A percentile compares a stretch with the other conserved stretches of the same genome.
Conservation (phyloP, 495 filamentous ascomycete genomes). For the Podospora fimiseda region DNA sequence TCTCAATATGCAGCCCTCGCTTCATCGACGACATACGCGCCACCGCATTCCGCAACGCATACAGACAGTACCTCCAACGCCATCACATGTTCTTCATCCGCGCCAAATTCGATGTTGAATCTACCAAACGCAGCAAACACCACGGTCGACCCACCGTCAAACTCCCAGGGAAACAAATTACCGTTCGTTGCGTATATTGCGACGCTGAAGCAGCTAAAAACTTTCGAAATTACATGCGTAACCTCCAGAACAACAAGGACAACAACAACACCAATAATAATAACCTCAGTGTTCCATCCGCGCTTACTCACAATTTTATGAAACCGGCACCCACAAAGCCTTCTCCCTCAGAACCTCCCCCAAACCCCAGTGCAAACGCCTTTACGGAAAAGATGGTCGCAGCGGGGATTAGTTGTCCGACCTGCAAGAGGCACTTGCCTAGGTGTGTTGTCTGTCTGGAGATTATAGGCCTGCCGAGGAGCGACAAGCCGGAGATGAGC, state of each 20-base stretch:
- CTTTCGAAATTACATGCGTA: slow-evolving; percentile 11
- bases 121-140: slow-evolving; percentile 52
- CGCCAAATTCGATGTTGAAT: slow-evolving; percentile 58
- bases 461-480: slow-evolving; percentile 71
- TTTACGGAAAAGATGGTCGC: slow-evolving; percentile 41
- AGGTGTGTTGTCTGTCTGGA: slow-evolving; percentile 84
- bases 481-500: slow-evolving; percentile 40
- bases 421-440: slow-evolving; percentile 80
- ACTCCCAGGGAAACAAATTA: slow-evolving; percentile 67
- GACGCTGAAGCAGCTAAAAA: slow-evolving; percentile 40
- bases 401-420: slow-evolving; percentile 64
- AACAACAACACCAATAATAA: not conserved
- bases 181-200: slow-evolving; percentile 79
- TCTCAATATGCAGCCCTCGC: slow-evolving; percentile 71
- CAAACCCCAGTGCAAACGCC: slow-evolving; percentile 27
- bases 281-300: not conserved
- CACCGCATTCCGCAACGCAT: slow-evolving; percentile 72
- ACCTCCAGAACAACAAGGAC: not conserved
- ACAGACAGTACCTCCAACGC: slow-evolving; percentile 72
- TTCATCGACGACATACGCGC: slow-evolving; percentile 76
- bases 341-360: slow-evolving; percentile 5
- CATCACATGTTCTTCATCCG: slow-evolving; percentile 47
- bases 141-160: slow-evolving; percentile 58
- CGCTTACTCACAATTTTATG: slow-evolving; percentile 12
- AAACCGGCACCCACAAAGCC: slow-evolving; percentile 9